These are phyloP conservation scores for Dendrocalamus latiflorus DNA, from an alignment of 202 grass and related monocot species.

Conservation along the genomic window DNA sequence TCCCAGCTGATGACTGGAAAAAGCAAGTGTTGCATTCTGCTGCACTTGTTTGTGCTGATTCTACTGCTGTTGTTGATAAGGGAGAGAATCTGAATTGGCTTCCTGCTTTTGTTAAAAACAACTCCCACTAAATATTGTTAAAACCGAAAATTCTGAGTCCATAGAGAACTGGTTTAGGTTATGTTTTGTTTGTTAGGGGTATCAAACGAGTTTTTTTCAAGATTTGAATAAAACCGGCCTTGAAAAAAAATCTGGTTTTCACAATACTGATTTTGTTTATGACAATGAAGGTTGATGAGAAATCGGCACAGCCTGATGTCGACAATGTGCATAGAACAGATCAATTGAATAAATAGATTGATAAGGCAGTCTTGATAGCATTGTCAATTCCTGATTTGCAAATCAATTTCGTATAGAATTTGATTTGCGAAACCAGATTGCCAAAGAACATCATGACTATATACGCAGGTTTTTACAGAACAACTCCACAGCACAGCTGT, in stretches of 20 bases:
- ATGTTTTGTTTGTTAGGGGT: not conserved
- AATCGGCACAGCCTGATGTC: not conserved
- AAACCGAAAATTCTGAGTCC: not conserved
- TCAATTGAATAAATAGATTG: constrained; percentile 31
- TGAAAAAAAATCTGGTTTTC: not conserved
- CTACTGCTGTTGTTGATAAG: not conserved
- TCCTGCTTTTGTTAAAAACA: not conserved
- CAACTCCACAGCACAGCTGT: not conserved
- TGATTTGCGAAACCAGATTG: not conserved
- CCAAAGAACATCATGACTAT: constrained; percentile 28
- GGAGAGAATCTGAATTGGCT: not conserved
- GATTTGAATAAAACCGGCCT: not conserved
- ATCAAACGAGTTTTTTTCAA: not conserved
- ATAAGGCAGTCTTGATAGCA: not conserved
- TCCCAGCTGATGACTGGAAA: not conserved
- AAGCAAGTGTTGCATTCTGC: not conserved
- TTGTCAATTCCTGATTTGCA: constrained; percentile 4
- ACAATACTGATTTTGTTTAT: not conserved
- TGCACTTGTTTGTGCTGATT: not conserved
- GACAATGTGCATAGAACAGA: constrained; percentile 8
- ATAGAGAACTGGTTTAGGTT: not conserved
- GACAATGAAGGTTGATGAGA: not conserved
- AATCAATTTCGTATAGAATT: constrained; percentile 19
- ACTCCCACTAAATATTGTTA: not conserved
- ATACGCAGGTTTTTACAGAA: constrained; percentile 20